Evolutionary conservation across 208 protist genomes (phyloP), one percentile per base, ranked within the genome.

Genomic region (Crithidia expoeki): DNA sequence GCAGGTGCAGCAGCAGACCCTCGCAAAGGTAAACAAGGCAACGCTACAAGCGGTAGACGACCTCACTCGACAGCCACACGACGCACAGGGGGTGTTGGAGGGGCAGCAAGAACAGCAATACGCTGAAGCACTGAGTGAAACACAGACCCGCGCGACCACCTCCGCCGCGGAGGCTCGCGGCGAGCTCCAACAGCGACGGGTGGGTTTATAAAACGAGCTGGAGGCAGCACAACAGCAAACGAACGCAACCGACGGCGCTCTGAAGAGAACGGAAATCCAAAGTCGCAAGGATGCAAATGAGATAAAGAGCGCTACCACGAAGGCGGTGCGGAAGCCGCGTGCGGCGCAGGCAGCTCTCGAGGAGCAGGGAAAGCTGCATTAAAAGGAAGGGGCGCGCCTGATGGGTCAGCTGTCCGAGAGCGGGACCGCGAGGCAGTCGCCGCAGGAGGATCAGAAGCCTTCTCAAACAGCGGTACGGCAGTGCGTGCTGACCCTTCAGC

Each of bases 231-330:
- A 63, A 49, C 32, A 44, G 47, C 40, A 53, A 40, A 7, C 40
- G 30, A 12, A 16, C 17, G 44, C 62, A 21, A 40, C 60, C 3
- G 56, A 66, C 47, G 47, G 56, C 32, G 47, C 32, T 4, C 47
- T 66, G 11, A 66, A 70, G 59, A 55, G 65, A 49, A 44, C 50
- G 61, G 57, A 68, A 40, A 21, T 44, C 33, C 56, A 46, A 28
- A 58, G 49, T 14, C 40, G 65, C 25, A 33, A 34, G 0, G 63
- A 59, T 28, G 65, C 65, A 12, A 61, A n/a, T 12, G 65, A 71
- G 65, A 23, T 30, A 1, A 33, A 60, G 52, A 42, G 28, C n/a
- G n/a, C n/a, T n/a, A n/a, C n/a, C n/a, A n/a, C n/a, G 57, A 56
- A 51, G 36, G 49, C 27, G 16, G 44, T 11, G 47, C 64, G 62